A percentile compares a stretch with the other conserved stretches of the same genome.
Evolutionary conservation across 352 stramenopile species (phyloP).

Genomic region (Globisporangium spiculum): DNA sequence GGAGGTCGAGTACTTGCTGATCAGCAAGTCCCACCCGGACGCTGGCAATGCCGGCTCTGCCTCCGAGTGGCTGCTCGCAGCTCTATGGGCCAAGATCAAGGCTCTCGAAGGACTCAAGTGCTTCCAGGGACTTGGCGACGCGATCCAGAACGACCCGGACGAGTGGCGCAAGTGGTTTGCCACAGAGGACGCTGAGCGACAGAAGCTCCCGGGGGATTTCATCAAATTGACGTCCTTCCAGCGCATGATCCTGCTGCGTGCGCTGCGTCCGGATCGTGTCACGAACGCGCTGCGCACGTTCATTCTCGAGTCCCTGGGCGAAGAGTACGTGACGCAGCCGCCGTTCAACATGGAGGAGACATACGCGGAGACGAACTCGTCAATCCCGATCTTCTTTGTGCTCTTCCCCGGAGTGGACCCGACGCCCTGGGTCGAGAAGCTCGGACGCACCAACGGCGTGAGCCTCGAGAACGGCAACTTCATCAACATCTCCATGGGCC

Average conservation of each 20-base stretch:
- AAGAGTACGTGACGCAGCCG: slow-evolving; percentile 91
- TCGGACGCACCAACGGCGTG: slow-evolving; percentile 86
- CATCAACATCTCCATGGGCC: slow-evolving; percentile 94
- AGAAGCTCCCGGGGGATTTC: slow-evolving; percentile 94
- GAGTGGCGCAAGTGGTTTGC: slow-evolving; percentile 97
- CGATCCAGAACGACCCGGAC: slow-evolving; percentile 96
- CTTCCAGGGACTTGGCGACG: slow-evolving; percentile 92
- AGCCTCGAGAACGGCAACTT: slow-evolving; percentile 93
- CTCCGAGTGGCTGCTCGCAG: slow-evolving; percentile 89
- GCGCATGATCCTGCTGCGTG: slow-evolving; percentile 88
- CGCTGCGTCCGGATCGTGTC: slow-evolving; percentile 93
- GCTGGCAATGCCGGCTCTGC: slow-evolving; percentile 91
- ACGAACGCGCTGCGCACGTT: slow-evolving; percentile 91
- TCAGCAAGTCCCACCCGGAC: slow-evolving; percentile 83
- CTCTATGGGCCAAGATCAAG: slow-evolving; percentile 93
- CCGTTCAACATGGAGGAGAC: slow-evolving; percentile 92
- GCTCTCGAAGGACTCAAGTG: slow-evolving; percentile 90
- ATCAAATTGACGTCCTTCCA: slow-evolving; percentile 78
- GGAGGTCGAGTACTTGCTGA: slow-evolving; percentile 92
- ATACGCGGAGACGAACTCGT: slow-evolving; percentile 89
- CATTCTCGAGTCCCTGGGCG: slow-evolving; percentile 86
- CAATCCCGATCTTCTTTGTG: slow-evolving; percentile 95
- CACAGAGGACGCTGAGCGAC: slow-evolving; percentile 91
- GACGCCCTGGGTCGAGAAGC: slow-evolving; percentile 93
- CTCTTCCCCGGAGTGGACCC: slow-evolving; percentile 94